phyloP scores from a whole-genome alignment of 495 filamentous ascomycete species.

The Penicillium chermesinum region DNA sequence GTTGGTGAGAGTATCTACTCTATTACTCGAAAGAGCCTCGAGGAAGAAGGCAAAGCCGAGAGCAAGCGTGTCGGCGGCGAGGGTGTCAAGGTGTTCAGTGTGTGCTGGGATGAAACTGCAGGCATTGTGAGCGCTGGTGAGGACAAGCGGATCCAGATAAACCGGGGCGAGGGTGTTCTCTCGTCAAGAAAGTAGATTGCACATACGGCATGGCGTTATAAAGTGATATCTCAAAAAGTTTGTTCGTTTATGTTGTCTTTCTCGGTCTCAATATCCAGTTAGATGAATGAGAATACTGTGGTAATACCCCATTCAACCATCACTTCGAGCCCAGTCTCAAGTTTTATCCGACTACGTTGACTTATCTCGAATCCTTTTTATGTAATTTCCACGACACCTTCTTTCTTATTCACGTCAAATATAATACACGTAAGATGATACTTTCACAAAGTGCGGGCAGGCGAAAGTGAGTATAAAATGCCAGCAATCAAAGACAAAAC shows the following conservation, averaged over 20 bases:
- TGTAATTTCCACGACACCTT: background rate
- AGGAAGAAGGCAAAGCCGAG: conserved; percentile 44
- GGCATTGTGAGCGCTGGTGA: conserved; percentile 91
- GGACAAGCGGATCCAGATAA: conserved; percentile 90
- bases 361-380: background rate
- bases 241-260: conserved; percentile 16
- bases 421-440: conserved; percentile 30
- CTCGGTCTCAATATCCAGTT: background rate
- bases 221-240: conserved; percentile 28
- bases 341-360: no score
- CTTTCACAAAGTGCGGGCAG: conserved; percentile 17
- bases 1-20: conserved; percentile 78
- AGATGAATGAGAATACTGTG: background rate
- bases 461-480: conserved; percentile 14
- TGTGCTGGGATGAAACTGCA: conserved; percentile 75
- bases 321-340: no score
- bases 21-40: conserved; percentile 65
- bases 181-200: conserved; percentile 28
- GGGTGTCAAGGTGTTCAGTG: conserved; percentile 83
- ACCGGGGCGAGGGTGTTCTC: conserved; percentile 55
- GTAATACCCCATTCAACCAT: no score
- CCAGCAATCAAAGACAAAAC: conserved; percentile 32
- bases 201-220: conserved; percentile 37
- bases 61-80: conserved; percentile 61
- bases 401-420: conserved; percentile 2